phyloP scores from a whole-genome alignment of 148 eudicot genomes.

The Rheum nobile region DNA sequence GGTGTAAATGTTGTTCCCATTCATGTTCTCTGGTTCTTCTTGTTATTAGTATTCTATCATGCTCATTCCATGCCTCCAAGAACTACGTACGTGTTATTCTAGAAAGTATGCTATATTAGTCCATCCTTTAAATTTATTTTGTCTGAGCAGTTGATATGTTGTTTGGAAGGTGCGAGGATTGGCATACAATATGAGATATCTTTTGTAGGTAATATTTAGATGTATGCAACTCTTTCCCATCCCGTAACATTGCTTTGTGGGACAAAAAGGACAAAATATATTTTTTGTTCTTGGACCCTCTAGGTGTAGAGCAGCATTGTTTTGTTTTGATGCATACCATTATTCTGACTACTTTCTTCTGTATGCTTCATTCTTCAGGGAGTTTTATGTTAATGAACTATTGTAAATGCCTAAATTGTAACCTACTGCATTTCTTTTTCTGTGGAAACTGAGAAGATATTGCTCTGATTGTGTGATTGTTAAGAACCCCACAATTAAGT shows the following conservation, averaged over 20 bases:
- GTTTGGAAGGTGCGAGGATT: conserved; percentile 92
- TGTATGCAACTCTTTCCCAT: background rate
- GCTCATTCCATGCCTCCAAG: too few relatives aligned
- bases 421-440: background rate
- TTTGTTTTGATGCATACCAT: background rate
- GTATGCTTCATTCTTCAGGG: background rate
- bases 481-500: background rate
- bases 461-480: background rate
- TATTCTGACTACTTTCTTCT: background rate
- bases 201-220: conserved; percentile 63
- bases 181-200: conserved; percentile 93
- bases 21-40: too few relatives aligned
- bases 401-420: background rate
- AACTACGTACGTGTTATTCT: too few relatives aligned
- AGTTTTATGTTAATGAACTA: background rate
- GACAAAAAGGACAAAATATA: background rate
- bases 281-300: background rate
- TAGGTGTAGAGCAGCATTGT: background rate
- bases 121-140: background rate
- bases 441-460: background rate
- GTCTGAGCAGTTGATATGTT: conserved; percentile 60
- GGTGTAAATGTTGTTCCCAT: too few relatives aligned
- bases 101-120: background rate
- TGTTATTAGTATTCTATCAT: too few relatives aligned
- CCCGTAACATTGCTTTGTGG: background rate